Percentiles rank a stretch among this genome's conserved stretches.
phyloP scores from a whole-genome alignment of 352 stramenopile species.

The Phytopythium cucurbitacearum region DNA sequence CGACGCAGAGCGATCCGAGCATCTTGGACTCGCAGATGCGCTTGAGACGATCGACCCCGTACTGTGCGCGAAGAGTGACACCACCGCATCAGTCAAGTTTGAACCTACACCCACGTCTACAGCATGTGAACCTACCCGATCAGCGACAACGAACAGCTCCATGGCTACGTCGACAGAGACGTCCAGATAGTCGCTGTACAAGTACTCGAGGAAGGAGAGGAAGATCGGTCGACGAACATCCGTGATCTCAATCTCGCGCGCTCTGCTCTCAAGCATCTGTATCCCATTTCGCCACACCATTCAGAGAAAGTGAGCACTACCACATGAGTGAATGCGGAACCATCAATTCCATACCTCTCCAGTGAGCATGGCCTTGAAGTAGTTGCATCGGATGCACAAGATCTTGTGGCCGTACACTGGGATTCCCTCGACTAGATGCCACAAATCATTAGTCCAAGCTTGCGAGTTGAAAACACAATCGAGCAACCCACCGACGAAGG shows the following conservation, averaged over 20 bases:
- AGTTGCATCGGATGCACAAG: slow-evolving; percentile 91
- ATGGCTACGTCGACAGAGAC: slow-evolving; percentile 90
- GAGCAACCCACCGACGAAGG: slow-evolving; percentile 60
- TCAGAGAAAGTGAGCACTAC: slow-evolving; percentile 2
- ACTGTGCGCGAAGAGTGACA: slow-evolving; percentile 25
- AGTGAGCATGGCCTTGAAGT: slow-evolving; percentile 92
- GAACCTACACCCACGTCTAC: background rate
- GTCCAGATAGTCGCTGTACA: slow-evolving; percentile 95
- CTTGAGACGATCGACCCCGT: slow-evolving; percentile 85
- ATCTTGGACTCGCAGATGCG: slow-evolving; percentile 96
- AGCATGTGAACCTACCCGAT: slow-evolving; percentile 43
- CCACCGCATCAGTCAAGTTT: background rate
- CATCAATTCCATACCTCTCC: slow-evolving; percentile 41
- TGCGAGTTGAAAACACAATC: no score
- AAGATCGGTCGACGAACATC: slow-evolving; percentile 92
- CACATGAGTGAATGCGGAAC: background rate
- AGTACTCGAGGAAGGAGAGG: slow-evolving; percentile 92
- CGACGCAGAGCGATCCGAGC: slow-evolving; percentile 92
- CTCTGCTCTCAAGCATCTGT: slow-evolving; percentile 90
- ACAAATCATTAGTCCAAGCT: background rate
- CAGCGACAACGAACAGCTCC: slow-evolving; percentile 92
- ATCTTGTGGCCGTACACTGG: slow-evolving; percentile 90
- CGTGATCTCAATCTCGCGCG: slow-evolving; percentile 89
- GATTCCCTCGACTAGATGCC: slow-evolving; percentile 67
- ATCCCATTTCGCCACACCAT: background rate